phyloP scores from a whole-genome alignment of 352 stramenopile genomes.

The Thalassiosira exigua region DNA sequence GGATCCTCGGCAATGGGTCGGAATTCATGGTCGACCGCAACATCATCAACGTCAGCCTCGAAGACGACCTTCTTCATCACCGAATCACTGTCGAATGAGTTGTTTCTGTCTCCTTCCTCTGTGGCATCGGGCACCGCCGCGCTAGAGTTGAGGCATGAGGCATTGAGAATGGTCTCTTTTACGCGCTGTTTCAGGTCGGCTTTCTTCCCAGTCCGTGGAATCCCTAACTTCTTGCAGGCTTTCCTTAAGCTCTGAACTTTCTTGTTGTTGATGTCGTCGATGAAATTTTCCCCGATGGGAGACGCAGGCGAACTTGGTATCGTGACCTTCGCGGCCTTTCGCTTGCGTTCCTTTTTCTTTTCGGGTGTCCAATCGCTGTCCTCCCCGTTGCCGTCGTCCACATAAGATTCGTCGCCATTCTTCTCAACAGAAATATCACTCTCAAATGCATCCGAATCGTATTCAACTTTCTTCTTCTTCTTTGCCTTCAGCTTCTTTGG shows the following conservation, averaged over 20 bases:
- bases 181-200: no score
- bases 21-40: no score
- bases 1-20: no score
- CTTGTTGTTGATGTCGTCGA: conserved; percentile 42
- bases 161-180: no score
- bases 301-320: conserved; percentile 28
- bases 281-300: conserved; percentile 43
- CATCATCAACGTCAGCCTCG: no score
- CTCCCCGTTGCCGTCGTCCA: conserved; percentile 35
- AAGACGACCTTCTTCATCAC: no score
- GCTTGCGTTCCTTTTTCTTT: conserved; percentile 22
- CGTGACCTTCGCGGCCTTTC: conserved; percentile 14
- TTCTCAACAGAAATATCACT: conserved; percentile 20
- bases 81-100: no score
- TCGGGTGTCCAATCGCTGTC: conserved; percentile 46
- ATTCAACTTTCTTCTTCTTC: conserved; percentile 31
- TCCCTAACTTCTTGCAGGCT: conserved; percentile 43
- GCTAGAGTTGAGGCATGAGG: no score
- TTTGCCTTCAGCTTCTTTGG: conserved; percentile 44
- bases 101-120: no score
- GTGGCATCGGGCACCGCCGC: no score
- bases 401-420: conserved; percentile 44
- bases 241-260: conserved; percentile 51
- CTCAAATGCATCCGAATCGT: conserved; percentile 36
- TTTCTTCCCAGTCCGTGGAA: conserved; percentile 56